Conservation (phyloP, 371 early-diverging fungal genomes). For the Mucor saturninus region DNA sequence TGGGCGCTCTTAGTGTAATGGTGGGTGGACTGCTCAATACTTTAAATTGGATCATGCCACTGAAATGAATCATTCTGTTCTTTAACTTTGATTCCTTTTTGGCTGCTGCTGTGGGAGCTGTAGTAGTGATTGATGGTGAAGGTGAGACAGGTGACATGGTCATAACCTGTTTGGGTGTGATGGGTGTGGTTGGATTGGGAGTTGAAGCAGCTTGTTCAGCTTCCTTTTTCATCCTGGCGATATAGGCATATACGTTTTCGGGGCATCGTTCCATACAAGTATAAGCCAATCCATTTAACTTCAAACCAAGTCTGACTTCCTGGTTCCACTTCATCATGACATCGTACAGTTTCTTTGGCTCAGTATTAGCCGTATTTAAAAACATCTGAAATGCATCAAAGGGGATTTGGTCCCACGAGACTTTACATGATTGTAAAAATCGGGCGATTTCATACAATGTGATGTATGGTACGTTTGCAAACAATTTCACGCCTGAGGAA, state of each 20-base stretch:
- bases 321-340: slow-evolving; percentile 43
- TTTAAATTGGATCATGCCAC: slow-evolving; percentile 26
- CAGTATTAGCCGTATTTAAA: slow-evolving; percentile 18
- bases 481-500: slow-evolving; percentile 12
- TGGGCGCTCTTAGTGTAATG: slow-evolving; percentile 33
- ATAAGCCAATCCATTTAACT: slow-evolving; percentile 12
- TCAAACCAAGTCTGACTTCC: slow-evolving; percentile 16
- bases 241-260: slow-evolving; percentile 38
- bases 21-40: slow-evolving; percentile 3
- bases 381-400: slow-evolving; percentile 39
- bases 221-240: slow-evolving; percentile 8
- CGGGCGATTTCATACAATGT: slow-evolving; percentile 42
- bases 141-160: neutral
- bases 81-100: slow-evolving; percentile 3
- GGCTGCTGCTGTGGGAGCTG: neutral
- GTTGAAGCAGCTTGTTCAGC: neutral
- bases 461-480: slow-evolving; percentile 30
- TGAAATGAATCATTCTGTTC: slow-evolving; percentile 38
- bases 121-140: neutral
- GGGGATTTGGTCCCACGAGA: slow-evolving; percentile 33
- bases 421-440: slow-evolving; percentile 24
- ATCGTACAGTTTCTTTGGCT: slow-evolving; percentile 31
- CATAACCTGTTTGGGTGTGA: neutral
- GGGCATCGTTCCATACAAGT: slow-evolving; percentile 40
- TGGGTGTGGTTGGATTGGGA: neutral